A percentile compares a stretch with the other conserved stretches of the same genome.
Conservation (phyloP, 306 rosid genomes). For the Vigna angularis region DNA sequence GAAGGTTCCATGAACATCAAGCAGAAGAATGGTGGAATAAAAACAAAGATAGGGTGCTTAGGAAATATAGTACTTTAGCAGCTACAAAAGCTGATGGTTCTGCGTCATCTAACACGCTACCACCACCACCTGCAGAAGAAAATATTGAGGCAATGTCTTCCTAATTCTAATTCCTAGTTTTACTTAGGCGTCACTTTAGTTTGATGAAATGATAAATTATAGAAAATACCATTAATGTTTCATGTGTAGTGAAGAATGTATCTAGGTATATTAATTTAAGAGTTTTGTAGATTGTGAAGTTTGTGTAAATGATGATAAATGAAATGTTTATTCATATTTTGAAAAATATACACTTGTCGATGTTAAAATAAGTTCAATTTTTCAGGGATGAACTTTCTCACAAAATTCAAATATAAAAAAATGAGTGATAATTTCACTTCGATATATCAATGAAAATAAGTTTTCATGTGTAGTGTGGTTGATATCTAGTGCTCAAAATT, state of each 20-base stretch:
- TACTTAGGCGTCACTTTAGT: slow-evolving; percentile 43
- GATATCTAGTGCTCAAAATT: no score
- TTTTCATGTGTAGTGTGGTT: no score
- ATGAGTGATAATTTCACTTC: neutral
- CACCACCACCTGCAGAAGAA: slow-evolving; percentile 51
- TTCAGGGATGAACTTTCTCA: neutral
- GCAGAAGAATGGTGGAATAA: slow-evolving; percentile 95
- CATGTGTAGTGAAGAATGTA: slow-evolving; percentile 36
- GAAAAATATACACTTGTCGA: neutral
- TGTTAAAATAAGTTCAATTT: neutral
- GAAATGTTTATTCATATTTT: neutral
- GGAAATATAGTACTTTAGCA: slow-evolving; percentile 54
- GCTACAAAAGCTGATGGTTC: slow-evolving; percentile 34
- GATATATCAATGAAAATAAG: no score
- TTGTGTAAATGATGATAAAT: neutral
- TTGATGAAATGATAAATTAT: slow-evolving; percentile 25
- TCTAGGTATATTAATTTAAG: slow-evolving; percentile 37
- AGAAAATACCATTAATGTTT: slow-evolving; percentile 26
- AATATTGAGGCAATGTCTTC: slow-evolving; percentile 50
- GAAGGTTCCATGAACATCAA: slow-evolving; percentile 71
- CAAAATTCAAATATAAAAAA: neutral
- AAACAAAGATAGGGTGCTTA: slow-evolving; percentile 77
- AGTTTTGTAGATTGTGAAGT: neutral
- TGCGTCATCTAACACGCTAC: slow-evolving; percentile 35
- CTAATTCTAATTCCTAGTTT: slow-evolving; percentile 36